phyloP scores from a whole-genome alignment of 1,284 basidiomycete genomes.

The Ganoderma sinense region DNA sequence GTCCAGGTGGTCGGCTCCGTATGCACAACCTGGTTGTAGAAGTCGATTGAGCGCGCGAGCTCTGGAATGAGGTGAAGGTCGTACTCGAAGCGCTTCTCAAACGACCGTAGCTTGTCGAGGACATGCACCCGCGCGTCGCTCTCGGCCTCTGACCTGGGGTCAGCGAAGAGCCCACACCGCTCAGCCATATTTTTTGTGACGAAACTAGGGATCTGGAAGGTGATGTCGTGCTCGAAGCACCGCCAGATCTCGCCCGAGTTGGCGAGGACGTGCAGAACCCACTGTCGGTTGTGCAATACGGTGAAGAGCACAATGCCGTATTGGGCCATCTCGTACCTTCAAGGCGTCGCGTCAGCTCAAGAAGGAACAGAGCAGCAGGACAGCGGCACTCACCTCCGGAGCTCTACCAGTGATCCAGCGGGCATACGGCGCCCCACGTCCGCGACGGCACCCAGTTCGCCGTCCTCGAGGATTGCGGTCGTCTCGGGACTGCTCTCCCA shows the following conservation, averaged over 20 bases:
- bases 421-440: slow-evolving; percentile 13
- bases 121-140: slow-evolving; percentile 65
- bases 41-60: slow-evolving; percentile 43
- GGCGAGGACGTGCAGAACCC: slow-evolving; percentile 51
- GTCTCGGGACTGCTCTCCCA: not conserved
- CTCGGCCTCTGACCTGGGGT: slow-evolving; percentile 43
- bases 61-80: slow-evolving; percentile 33
- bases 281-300: slow-evolving; percentile 39
- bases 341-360: not conserved
- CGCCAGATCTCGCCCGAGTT: slow-evolving; percentile 59
- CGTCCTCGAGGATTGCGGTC: not conserved
- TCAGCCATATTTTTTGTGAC: slow-evolving; percentile 52
- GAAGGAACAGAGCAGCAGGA: not conserved
- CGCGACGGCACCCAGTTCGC: slow-evolving; percentile 10
- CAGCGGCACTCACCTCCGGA: slow-evolving; percentile 56
- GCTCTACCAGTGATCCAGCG: slow-evolving; percentile 66
- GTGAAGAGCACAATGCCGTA: slow-evolving; percentile 26
- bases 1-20: slow-evolving; percentile 58
- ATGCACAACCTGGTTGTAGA: slow-evolving; percentile 59
- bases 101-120: slow-evolving; percentile 58
- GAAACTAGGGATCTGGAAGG: slow-evolving; percentile 64
- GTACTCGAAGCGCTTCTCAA: slow-evolving; percentile 53
- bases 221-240: slow-evolving; percentile 57
- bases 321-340: slow-evolving; percentile 10
- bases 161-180: slow-evolving; percentile 52